Base-by-base conservation (phyloP, 1,139 yeast species). In the Hyphopichia khmerensis region DNA sequence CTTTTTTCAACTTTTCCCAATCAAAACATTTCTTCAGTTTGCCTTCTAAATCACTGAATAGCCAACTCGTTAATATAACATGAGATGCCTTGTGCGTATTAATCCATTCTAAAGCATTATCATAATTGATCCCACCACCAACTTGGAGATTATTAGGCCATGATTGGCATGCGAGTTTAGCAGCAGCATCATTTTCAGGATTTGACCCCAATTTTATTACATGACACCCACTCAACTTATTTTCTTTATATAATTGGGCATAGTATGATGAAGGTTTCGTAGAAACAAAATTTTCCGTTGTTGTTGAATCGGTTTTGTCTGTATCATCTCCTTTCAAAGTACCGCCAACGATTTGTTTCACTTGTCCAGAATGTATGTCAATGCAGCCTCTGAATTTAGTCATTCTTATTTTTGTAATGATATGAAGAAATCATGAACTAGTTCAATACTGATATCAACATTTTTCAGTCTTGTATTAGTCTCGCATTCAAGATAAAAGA, bases 301-400 rank as follows among this genome's bases (percentile, higher is more conserved):
- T 73, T 2, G 63, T 50, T 5, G 64, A 49, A 29, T 45, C 48
- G n/a, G 50, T 45, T 2, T 55, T 45, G 14, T 58, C 53, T 5
- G 34, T 33, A 44, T 79, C 82, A 48, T 82, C 84, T 11, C 75
- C 72, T 0, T 75, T 70, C 19, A 95, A 72, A 0, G 97, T 87
- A 0, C 96, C 96, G 3, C 99, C 99, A 0, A 95, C 98, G 41
- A 93, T 93, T 62, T 93, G 99, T 59, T 93, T 95, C 48, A 93
- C 99, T 51, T 87, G 85, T 2, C 99, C 99, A 4, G 86, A 79
- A 61, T 93, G 99, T 48, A 93, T 83, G 62, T 93, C 99, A 35
- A 93, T 93, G 56, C 99, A 93, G 1, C 98, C 99, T 58, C 93
- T 80, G 65, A 88, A 95, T 45, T 76, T 75, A 1, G 98, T 91